Evolutionary conservation across 2,329 filamentous ascomycete genomes (phyloP).

Genomic region (Ophiostoma ips): DNA sequence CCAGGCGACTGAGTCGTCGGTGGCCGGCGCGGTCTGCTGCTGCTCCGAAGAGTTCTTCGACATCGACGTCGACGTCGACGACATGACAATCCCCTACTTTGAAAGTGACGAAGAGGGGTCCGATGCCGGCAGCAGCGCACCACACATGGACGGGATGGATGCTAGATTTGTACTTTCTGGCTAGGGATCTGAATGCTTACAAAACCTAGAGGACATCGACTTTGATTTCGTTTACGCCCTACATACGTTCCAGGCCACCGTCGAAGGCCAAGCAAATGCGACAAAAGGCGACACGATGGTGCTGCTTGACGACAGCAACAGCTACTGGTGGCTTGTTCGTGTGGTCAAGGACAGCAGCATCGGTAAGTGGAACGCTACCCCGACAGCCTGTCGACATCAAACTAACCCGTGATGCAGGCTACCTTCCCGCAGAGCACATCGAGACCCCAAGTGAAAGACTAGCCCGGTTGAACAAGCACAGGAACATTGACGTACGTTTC

Average conservation of each 20-base stretch:
- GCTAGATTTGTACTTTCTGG: constrained; percentile 54
- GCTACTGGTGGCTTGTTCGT: constrained; percentile 97
- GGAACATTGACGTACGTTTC: constrained; percentile 82
- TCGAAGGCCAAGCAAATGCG: constrained; percentile 95
- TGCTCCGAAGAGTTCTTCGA: constrained; percentile 4
- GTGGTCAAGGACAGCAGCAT: constrained; percentile 98
- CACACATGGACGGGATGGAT: constrained; percentile 37
- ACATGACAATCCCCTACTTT: constrained; percentile 13
- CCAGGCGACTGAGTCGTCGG: neutral
- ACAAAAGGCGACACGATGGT: constrained; percentile 99
- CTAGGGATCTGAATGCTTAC: constrained; percentile 76
- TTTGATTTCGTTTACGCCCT: constrained; percentile 98
- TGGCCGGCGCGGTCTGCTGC: too few relatives aligned
- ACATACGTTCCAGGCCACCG: constrained; percentile 93
- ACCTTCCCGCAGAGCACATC: constrained; percentile 93
- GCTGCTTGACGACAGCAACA: constrained; percentile 93
- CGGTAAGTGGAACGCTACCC: constrained; percentile 29
- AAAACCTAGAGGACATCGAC: constrained; percentile 92
- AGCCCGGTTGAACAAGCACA: constrained; percentile 89
- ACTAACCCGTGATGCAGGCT: constrained; percentile 44
- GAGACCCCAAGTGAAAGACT: constrained; percentile 93
- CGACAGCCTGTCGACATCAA: neutral
- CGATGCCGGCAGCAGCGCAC: constrained; percentile 47
- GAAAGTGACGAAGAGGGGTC: constrained; percentile 14
- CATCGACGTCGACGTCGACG: neutral